Conservation (phyloP, 2,329 filamentous ascomycete species). For the Xylariaceae sp. region DNA sequence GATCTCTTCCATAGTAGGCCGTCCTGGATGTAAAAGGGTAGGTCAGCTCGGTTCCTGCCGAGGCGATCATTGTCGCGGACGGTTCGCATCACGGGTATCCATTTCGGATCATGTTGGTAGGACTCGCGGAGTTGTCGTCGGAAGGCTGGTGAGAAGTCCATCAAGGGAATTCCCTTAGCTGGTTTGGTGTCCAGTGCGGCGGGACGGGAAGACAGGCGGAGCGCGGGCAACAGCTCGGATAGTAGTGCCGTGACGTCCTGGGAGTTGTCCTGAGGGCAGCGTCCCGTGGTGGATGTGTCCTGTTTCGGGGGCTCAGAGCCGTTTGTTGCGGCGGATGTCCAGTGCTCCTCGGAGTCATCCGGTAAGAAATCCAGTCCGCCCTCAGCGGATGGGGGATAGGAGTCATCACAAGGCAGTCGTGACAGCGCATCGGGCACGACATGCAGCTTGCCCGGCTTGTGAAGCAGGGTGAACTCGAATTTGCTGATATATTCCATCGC, state of each 20-base stretch:
- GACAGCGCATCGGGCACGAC: conserved; percentile 11
- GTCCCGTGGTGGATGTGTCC: too few relatives aligned
- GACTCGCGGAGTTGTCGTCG: background rate
- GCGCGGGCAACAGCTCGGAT: background rate
- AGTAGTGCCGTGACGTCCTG: too few relatives aligned
- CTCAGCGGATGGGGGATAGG: background rate
- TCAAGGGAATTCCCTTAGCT: background rate
- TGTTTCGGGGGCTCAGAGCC: too few relatives aligned
- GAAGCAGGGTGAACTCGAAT: background rate
- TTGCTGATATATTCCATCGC: conserved; percentile 11
- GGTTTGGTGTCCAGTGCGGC: background rate
- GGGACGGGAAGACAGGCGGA: background rate
- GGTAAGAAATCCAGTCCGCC: background rate
- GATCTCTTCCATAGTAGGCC: background rate
- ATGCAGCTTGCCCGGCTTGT: conserved; percentile 8
- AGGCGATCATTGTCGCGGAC: background rate
- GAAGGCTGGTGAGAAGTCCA: background rate
- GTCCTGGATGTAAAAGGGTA: background rate
- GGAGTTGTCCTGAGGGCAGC: too few relatives aligned
- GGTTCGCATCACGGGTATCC: background rate
- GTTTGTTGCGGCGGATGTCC: background rate
- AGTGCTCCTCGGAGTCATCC: background rate
- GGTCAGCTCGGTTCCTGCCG: background rate
- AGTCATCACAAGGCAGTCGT: background rate
- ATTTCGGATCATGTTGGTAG: background rate